Conservation (phyloP, 2,329 filamentous ascomycete species). For the Stachybotrys chartarum region DNA sequence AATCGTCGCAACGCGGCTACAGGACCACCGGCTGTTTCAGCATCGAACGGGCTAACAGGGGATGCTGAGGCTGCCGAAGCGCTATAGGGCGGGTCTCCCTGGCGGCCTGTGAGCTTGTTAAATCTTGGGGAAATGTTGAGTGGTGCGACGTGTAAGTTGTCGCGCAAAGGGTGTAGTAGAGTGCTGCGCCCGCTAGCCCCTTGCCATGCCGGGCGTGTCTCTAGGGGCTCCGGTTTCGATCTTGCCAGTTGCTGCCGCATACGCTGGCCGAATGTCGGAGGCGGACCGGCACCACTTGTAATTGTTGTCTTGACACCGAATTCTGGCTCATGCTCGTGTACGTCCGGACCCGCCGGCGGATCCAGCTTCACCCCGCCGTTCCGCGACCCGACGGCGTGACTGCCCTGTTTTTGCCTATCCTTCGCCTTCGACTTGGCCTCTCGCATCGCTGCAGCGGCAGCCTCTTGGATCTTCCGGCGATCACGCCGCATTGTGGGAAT, state of each 20-base stretch:
- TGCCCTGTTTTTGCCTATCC: slow-evolving; percentile 1
- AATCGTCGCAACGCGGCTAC: slow-evolving; percentile 26
- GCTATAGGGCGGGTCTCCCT: slow-evolving; percentile 3
- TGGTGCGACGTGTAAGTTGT: slow-evolving; percentile 49
- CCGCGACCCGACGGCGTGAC: slow-evolving; percentile 9
- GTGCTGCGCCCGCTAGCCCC: slow-evolving; percentile 63
- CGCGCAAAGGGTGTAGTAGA: slow-evolving; percentile 57
- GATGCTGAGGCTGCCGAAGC: slow-evolving; percentile 19
- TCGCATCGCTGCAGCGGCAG: slow-evolving; percentile 25
- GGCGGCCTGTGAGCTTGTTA: slow-evolving; percentile 30
- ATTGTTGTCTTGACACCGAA: slow-evolving; percentile 12
- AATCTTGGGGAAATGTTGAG: slow-evolving; percentile 44
- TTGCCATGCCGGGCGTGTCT: slow-evolving; percentile 57
- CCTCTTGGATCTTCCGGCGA: slow-evolving; percentile 36
- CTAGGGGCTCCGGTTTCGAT: slow-evolving; percentile 28
- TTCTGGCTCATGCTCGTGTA: background rate
- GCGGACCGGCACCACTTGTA: slow-evolving; percentile 14
- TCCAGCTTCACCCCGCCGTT: background rate
- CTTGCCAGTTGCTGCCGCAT: slow-evolving; percentile 23
- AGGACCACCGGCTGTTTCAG: slow-evolving; percentile 25
- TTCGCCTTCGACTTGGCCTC: slow-evolving; percentile 24
- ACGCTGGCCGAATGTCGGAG: slow-evolving; percentile 23
- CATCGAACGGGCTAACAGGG: slow-evolving; percentile 20
- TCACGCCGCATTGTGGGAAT: slow-evolving; percentile 48
- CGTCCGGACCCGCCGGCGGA: background rate